phyloP scores from a whole-genome alignment of 1,139 yeast genomes.

The Protomyces arabidopsidicola region DNA sequence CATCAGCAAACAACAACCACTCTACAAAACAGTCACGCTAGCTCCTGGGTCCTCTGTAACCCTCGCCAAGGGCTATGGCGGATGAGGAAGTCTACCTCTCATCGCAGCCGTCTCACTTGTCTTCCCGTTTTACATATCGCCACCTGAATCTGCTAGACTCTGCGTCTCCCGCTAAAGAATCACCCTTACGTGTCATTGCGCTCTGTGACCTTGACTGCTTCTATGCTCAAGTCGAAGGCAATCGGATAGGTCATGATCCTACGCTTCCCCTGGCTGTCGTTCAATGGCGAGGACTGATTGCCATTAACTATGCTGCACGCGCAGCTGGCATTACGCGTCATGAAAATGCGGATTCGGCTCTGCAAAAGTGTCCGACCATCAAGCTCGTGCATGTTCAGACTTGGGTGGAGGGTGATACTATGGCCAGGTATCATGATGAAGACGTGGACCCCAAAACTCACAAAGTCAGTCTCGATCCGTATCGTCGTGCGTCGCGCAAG shows the following conservation, averaged over 20 bases:
- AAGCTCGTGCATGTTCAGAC: conserved; percentile 91
- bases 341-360: conserved; percentile 66
- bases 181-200: conserved; percentile 61
- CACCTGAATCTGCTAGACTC: conserved; percentile 15
- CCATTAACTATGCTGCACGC: conserved; percentile 46
- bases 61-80: background rate
- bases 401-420: conserved; percentile 75
- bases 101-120: background rate
- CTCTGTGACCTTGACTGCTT: conserved; percentile 91
- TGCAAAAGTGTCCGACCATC: conserved; percentile 66
- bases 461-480: conserved; percentile 88
- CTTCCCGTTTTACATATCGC: conserved; percentile 12
- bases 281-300: conserved; percentile 86
- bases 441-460: conserved; percentile 48
- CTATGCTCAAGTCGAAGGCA: conserved; percentile 85
- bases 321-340: conserved; percentile 74
- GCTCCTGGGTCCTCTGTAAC: no score
- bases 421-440: conserved; percentile 64
- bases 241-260: conserved; percentile 58
- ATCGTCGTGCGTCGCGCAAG: conserved; percentile 78
- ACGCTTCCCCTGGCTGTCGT: conserved; percentile 88
- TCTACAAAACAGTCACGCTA: no score
- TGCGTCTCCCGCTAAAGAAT: conserved; percentile 19
- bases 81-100: background rate
- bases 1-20: no score